phyloP scores from a whole-genome alignment of 2,329 filamentous ascomycete genomes.

The Coniochaeta ligniaria region DNA sequence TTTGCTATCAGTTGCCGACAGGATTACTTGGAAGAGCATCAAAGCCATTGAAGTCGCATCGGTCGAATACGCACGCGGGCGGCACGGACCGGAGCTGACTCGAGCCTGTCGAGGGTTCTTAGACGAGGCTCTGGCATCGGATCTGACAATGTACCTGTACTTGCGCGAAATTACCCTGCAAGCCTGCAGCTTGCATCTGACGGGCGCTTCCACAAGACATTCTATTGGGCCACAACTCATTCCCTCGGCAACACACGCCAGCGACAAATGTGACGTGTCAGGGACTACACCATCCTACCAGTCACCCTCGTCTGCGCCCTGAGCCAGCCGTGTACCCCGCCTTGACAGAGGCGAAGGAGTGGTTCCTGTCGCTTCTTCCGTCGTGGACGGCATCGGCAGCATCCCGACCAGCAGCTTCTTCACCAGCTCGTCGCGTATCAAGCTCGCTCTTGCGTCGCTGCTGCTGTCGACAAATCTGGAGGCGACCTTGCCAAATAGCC shows the following conservation, averaged over 20 bases:
- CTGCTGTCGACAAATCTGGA: not conserved
- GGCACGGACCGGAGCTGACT: no score
- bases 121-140: no score
- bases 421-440: not conserved
- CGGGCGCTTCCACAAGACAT: not conserved
- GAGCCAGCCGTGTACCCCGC: not conserved
- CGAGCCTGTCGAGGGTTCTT: no score
- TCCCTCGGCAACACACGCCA: not conserved
- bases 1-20: no score
- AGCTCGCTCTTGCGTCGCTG: not conserved
- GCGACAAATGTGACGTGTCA: not conserved
- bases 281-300: not conserved
- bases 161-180: no score
- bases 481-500: not conserved
- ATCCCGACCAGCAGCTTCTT: not conserved
- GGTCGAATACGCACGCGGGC: no score
- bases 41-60: no score
- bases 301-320: not conserved
- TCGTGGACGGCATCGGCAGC: not conserved
- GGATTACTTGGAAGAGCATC: no score
- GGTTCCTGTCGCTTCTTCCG: not conserved
- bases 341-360: not conserved
- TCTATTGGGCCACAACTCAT: not conserved
- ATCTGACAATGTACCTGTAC: no score
- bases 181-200: not conserved